Evolutionary conservation across 225 moss, liverwort and hornwort species (phyloP).

Genomic region (Anthoceros angustus): DNA sequence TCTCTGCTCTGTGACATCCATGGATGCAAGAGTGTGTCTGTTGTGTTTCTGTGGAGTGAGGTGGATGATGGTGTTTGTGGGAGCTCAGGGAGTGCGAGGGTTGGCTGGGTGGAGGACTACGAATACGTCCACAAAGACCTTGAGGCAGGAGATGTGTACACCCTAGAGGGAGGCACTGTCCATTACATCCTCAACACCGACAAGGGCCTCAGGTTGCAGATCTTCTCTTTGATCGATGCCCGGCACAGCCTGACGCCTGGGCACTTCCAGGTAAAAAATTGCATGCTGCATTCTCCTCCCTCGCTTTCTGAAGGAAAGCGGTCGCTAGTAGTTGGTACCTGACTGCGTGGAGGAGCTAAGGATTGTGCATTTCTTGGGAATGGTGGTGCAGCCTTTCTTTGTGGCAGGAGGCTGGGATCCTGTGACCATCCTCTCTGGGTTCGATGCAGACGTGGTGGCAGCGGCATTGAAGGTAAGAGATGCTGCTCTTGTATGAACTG

Average conservation of each 20-base stretch:
- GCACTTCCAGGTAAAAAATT: neutral
- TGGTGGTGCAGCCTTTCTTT: neutral
- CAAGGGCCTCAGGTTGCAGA: neutral
- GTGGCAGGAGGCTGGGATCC: neutral
- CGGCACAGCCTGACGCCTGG: neutral
- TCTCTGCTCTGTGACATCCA: neutral
- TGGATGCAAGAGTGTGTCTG: neutral
- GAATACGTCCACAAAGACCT: neutral
- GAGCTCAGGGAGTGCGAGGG: neutral
- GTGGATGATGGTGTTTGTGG: neutral
- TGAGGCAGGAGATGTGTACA: neutral
- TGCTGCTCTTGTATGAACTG: neutral
- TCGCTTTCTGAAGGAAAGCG: neutral
- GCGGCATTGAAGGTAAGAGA: neutral
- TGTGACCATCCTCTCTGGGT: neutral
- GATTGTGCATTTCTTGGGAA: neutral
- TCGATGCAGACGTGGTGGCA: neutral
- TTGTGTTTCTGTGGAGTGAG: neutral
- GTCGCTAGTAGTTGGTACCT: neutral
- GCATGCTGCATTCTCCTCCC: neutral
- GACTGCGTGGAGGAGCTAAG: neutral
- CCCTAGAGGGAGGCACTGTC: neutral
- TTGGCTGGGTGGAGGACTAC: neutral
- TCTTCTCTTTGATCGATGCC: neutral
- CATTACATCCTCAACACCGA: neutral